Evolutionary conservation across 1,139 yeast species (phyloP), one percentile per base, ranked within the genome.

Genomic region (Wickerhamiella infanticola): DNA sequence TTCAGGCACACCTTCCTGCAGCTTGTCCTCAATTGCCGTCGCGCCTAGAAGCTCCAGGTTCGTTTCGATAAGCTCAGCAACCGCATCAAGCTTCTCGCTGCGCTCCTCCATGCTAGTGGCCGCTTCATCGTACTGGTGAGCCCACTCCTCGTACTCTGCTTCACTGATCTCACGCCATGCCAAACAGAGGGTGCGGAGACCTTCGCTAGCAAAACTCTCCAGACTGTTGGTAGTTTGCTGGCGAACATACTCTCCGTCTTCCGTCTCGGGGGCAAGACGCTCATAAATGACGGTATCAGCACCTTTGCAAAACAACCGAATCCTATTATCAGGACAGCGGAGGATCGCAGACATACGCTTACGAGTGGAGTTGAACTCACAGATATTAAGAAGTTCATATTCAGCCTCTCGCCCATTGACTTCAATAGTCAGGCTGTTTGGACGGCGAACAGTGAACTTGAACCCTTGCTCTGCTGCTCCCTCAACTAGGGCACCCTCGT

Each of bases 1-100:
- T 55, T 93, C 98, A 1, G 98, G 97, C 11, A 93, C 99, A 37
- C 96, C 98, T 50, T 90, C 98, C 65, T 93, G 99, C 46, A 93
- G 70, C 59, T 90, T 88, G 62, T 93, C 99, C 62, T 93, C 99
- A 61, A 93, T 90, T 1, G 98, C 99, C 40, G 98, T 93, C 1
- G 97, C 98, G 33, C 99, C 99, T 24, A 90, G 67, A 45, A 93
- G 68, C 51, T 79, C 79, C 57, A 93, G 66, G 50, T 81, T 81
- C 39, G 69, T 72, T 62, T 93, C 99, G 53, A 93, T 86, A 47
- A 78, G 57, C 57, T 90, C 95, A 1, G 90, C 88, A 24, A 77
- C 83, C n/a, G 70, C 81, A 58, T 88, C 97, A 47, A 93, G 68
- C 57, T 78, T 79, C 26, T 77, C 79, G 27, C 79, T 65, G 63